These are phyloP conservation scores for Rasamsonia emersonii DNA, from an alignment of 2,329 filamentous ascomycete species.

Conservation along the genomic window DNA sequence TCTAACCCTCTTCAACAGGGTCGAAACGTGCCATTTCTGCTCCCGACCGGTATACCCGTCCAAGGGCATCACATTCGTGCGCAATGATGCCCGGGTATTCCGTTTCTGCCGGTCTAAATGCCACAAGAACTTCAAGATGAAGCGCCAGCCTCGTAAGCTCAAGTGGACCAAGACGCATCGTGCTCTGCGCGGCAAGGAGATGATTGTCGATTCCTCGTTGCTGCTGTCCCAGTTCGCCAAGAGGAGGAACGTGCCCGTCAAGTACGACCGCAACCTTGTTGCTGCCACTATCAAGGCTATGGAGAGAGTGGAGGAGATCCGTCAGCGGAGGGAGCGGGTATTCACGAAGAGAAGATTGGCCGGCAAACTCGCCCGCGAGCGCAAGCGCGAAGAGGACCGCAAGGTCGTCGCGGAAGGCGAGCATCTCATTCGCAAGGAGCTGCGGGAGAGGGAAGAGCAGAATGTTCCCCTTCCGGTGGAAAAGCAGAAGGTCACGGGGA, in stretches of 20 bases:
- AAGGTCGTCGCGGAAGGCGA: constrained; percentile 87
- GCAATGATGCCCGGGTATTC: constrained; percentile 58
- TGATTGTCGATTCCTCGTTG: constrained; percentile 91
- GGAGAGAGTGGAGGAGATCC: constrained; percentile 80
- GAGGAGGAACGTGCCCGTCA: constrained; percentile 85
- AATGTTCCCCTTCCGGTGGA: constrained; percentile 22
- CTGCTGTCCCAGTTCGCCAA: constrained; percentile 65
- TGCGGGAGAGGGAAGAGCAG: constrained; percentile 48
- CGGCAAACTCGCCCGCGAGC: constrained; percentile 65
- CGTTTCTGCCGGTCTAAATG: constrained; percentile 61
- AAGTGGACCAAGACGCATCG: constrained; percentile 96
- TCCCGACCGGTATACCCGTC: constrained; percentile 58
- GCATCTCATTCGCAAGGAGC: constrained; percentile 73
- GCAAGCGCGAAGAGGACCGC: constrained; percentile 68
- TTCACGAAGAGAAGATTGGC: constrained; percentile 94
- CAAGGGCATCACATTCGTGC: constrained; percentile 59
- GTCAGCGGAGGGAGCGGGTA: constrained; percentile 70
- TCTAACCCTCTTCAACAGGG: constrained; percentile 16
- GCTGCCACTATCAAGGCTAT: constrained; percentile 84
- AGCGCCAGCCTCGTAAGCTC: constrained; percentile 92
- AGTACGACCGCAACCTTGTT: constrained; percentile 91
- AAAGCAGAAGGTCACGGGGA: constrained; percentile 24
- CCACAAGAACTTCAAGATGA: constrained; percentile 88
- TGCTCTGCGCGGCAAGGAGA: constrained; percentile 71
- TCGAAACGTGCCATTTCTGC: constrained; percentile 64